phyloP scores from a whole-genome alignment of 768 basidiomycete genomes.

The Phlebiopsis gigantea region DNA sequence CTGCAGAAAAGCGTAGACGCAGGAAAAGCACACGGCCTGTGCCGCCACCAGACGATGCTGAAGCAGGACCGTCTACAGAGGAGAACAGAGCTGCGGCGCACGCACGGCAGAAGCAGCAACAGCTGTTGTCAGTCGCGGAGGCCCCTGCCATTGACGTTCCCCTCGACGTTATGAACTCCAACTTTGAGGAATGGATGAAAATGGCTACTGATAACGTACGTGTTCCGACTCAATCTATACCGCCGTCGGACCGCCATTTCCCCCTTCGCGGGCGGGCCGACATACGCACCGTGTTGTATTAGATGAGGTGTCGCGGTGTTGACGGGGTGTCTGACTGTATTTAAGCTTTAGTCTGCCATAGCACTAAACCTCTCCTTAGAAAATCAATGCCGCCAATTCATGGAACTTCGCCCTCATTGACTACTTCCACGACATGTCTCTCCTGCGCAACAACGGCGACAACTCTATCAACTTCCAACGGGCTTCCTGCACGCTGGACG shows the following conservation, averaged over 20 bases:
- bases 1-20: constrained; percentile 78
- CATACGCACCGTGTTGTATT: background rate
- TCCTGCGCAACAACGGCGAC: constrained; percentile 87
- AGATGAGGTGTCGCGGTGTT: background rate
- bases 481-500: constrained; percentile 94
- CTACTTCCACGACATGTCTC: constrained; percentile 98
- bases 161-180: constrained; percentile 83
- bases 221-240: constrained; percentile 8
- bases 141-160: constrained; percentile 57
- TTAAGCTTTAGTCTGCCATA: background rate
- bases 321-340: background rate
- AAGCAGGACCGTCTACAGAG: constrained; percentile 52
- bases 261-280: background rate
- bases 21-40: constrained; percentile 72
- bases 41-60: constrained; percentile 36
- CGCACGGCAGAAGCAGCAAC: constrained; percentile 50
- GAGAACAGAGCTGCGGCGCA: constrained; percentile 29
- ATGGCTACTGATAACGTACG: constrained; percentile 97
- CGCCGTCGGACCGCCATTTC: background rate
- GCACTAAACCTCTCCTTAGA: constrained; percentile 42
- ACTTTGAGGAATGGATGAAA: constrained; percentile 99
- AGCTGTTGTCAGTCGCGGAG: constrained; percentile 55
- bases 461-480: constrained; percentile 99
- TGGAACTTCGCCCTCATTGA: constrained; percentile 99
- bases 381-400: constrained; percentile 97